phyloP scores from a whole-genome alignment of 352 stramenopile species.

The Pythium sp. region DNA sequence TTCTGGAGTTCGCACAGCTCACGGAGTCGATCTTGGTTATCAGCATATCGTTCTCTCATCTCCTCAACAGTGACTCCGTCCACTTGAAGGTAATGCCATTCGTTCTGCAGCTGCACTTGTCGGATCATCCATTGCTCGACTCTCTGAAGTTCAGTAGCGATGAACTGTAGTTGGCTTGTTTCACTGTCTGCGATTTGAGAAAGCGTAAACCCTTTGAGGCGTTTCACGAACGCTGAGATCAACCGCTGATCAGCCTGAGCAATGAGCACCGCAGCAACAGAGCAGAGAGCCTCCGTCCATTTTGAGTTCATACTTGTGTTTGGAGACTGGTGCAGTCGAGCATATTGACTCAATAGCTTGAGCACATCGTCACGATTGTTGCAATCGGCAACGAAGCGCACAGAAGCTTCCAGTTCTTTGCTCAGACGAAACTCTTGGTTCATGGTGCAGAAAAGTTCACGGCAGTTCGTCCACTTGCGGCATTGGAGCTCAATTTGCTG shows the following conservation, averaged over 20 bases:
- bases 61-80: constrained; percentile 40
- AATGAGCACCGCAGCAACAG: constrained; percentile 13
- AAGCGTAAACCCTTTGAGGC: neutral
- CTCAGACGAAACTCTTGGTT: neutral
- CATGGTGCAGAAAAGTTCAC: constrained; percentile 27
- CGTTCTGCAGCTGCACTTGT: constrained; percentile 59
- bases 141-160: constrained; percentile 36
- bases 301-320: constrained; percentile 16
- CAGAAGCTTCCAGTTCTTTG: constrained; percentile 2
- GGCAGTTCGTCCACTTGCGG: constrained; percentile 25
- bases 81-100: constrained; percentile 50
- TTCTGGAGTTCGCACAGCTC: constrained; percentile 52
- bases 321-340: constrained; percentile 17
- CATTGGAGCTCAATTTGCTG: constrained; percentile 32
- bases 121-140: constrained; percentile 68
- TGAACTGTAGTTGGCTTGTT: constrained; percentile 20
- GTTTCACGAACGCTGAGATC: neutral
- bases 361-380: constrained; percentile 21
- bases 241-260: constrained; percentile 7
- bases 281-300: constrained; percentile 16
- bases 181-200: neutral
- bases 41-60: constrained; percentile 51
- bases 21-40: constrained; percentile 42
- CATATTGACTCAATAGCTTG: neutral
- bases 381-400: constrained; percentile 25